Percentiles rank a stretch among this genome's conserved stretches.
phyloP scores from a whole-genome alignment of 495 filamentous ascomycete genomes.

The Daldinia concentrica region DNA sequence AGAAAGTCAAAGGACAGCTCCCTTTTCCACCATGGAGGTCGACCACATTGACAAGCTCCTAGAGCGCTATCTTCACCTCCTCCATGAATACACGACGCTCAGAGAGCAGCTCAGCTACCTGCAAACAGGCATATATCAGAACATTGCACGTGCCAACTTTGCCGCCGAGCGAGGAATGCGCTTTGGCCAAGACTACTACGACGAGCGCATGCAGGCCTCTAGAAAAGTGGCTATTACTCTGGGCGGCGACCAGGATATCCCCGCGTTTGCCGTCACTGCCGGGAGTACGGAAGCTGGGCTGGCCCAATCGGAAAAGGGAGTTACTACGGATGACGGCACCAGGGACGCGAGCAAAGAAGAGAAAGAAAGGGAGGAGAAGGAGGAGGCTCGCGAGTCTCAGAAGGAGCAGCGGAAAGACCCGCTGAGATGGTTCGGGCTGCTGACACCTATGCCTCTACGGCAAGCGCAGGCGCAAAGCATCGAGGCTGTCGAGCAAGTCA shows the following conservation, averaged over 20 bases:
- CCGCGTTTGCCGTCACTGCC: conserved; percentile 23
- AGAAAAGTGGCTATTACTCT: conserved; percentile 46
- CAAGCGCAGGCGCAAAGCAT: conserved; percentile 63
- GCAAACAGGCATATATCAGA: conserved; percentile 63
- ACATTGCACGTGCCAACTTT: conserved; percentile 78
- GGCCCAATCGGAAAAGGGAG: background rate
- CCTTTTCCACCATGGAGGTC: conserved; percentile 29
- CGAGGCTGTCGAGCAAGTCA: conserved; percentile 54
- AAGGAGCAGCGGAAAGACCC: conserved; percentile 57
- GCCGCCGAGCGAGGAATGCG: conserved; percentile 67
- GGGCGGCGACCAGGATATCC: conserved; percentile 17
- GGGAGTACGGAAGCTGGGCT: conserved; percentile 1
- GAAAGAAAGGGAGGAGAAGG: background rate
- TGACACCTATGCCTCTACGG: conserved; percentile 68
- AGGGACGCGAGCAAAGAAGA: background rate
- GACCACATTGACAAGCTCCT: conserved; percentile 70
- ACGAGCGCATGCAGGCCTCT: conserved; percentile 74
- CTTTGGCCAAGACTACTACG: conserved; percentile 75
- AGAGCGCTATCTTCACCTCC: conserved; percentile 71
- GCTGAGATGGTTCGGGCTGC: conserved; percentile 74
- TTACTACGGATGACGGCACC: background rate
- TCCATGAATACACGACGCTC: conserved; percentile 74
- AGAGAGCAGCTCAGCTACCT: conserved; percentile 62
- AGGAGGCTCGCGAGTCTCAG: background rate
- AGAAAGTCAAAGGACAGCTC: background rate